phyloP scores from a whole-genome alignment of 1,139 yeast genomes.

The Pichia sp. region DNA sequence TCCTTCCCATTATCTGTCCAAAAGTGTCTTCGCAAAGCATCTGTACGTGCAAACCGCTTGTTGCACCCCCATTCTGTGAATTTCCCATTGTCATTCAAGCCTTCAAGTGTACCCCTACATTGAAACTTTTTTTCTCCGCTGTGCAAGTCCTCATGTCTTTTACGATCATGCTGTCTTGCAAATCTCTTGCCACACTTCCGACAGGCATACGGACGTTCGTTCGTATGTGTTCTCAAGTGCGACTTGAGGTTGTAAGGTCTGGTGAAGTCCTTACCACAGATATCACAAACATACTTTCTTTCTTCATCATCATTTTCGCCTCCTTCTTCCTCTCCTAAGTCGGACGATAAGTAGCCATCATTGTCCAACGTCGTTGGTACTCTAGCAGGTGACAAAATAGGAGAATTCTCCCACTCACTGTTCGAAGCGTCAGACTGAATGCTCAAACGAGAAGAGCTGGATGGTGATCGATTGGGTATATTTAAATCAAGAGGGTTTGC shows the following conservation, averaged over 20 bases:
- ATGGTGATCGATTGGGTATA: conserved; percentile 1
- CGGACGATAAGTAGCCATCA: conserved; percentile 2
- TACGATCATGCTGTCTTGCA: conserved; percentile 93
- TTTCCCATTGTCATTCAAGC: conserved; percentile 41
- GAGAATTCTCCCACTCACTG: not conserved
- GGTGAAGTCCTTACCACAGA: conserved; percentile 84
- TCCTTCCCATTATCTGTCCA: conserved; percentile 88
- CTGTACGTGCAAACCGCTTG: conserved; percentile 89
- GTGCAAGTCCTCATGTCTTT: conserved; percentile 90
- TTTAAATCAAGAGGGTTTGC: not conserved
- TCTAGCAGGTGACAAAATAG: conserved; percentile 4
- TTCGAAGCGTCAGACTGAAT: not conserved
- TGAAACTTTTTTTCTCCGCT: conserved; percentile 85
- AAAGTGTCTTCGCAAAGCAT: conserved; percentile 90
- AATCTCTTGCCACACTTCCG: conserved; percentile 87
- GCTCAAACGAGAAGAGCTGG: not conserved
- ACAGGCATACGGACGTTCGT: conserved; percentile 88
- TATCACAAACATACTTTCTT: conserved; percentile 65
- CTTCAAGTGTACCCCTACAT: conserved; percentile 63
- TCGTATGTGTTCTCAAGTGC: conserved; percentile 88
- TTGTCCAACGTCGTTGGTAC: conserved; percentile 5
- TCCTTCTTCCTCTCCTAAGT: conserved; percentile 21
- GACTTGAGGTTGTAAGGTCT: conserved; percentile 90
- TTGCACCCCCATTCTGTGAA: conserved; percentile 76
- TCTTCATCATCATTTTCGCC: not conserved